Evolutionary conservation across 2,329 filamentous ascomycete genomes (phyloP), one percentile per base, ranked within the genome.

Genomic region (Cladosporium austrohemisphaericum): DNA sequence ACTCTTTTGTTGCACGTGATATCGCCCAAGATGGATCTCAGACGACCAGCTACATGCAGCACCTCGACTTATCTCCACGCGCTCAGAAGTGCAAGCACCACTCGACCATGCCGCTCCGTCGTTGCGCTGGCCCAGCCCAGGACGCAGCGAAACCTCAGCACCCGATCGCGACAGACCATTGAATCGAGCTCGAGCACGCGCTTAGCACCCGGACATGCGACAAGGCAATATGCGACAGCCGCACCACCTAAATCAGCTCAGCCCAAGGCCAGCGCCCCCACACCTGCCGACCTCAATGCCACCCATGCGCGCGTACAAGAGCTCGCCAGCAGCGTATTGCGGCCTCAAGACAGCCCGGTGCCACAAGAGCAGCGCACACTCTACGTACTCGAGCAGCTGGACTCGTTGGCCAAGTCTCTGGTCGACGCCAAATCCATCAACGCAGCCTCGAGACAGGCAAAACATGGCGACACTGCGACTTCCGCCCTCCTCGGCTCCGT

Each of bases 401-500:
- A 63, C 23, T 54, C 58, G 3, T 44, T 66, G 4, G 60, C 59
- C 5, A 55, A 57, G 26, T 36, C 44, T 19, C 52, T 63, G 4
- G 52, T 63, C 14, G 60, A 63, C 28, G 60, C 50, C 7, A 44
- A 44, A 22, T 16, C 36, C 9, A 52, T 49, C 8, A 50, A 36
- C 28, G 45, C 45, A 2, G 32, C 50, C 29, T 41, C 22, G 22
- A 31, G 28, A 19, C 38, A 51, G 23, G n/a, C 14, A 6, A 41
- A 37, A 35, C 14, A 41, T 16, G 31, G 47, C 18, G 50, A 66
- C 49, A 74, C 71, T 16, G 76, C 79, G 2, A 75, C 77, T 7
- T 81, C 79, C 28, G 76, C 74, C 20, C 68, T 84, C 36, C 73
- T 81, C 23, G 74, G 74, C 36, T 60, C 68, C 40, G 69, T 75